A percentile compares a stretch with the other conserved stretches of the same genome.
These are phyloP conservation scores for Atkinsonella texensis DNA, from an alignment of 2,329 filamentous ascomycete genomes.

Conservation along the genomic window DNA sequence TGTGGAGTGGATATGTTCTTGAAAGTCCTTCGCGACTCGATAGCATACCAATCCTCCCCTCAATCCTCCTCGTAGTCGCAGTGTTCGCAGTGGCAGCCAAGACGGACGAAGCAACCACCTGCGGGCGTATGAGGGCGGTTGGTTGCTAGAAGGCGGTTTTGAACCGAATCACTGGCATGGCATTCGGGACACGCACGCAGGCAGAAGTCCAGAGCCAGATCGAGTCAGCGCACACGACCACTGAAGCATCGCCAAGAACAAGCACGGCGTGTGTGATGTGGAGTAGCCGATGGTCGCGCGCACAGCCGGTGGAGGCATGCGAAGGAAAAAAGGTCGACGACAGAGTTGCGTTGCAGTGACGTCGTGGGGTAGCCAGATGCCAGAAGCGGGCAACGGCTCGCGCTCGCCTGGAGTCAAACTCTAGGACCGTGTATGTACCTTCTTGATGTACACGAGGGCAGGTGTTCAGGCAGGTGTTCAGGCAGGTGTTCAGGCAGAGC, in stretches of 20 bases:
- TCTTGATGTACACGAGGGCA: not conserved
- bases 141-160: not conserved
- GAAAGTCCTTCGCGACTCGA: slow-evolving; percentile 1
- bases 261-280: not conserved
- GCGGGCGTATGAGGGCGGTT: slow-evolving; percentile 5
- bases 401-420: too few relatives aligned
- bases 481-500: not conserved
- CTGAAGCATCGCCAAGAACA: not conserved
- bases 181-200: slow-evolving; percentile 3
- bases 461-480: not conserved
- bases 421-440: not conserved
- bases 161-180: not conserved
- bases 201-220: not conserved
- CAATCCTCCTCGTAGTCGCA: not conserved
- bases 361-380: not conserved
- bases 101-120: slow-evolving; percentile 13
- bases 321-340: not conserved
- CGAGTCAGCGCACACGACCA: not conserved
- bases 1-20: slow-evolving; percentile 5
- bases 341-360: not conserved
- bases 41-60: not conserved
- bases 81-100: not conserved
- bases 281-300: slow-evolving; percentile 4
- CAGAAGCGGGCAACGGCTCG: not conserved
- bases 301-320: slow-evolving; percentile 2